Evolutionary conservation across 2,329 filamentous ascomycete species (phyloP), one percentile per base, ranked within the genome.

Genomic region (Colletotrichum sp.): DNA sequence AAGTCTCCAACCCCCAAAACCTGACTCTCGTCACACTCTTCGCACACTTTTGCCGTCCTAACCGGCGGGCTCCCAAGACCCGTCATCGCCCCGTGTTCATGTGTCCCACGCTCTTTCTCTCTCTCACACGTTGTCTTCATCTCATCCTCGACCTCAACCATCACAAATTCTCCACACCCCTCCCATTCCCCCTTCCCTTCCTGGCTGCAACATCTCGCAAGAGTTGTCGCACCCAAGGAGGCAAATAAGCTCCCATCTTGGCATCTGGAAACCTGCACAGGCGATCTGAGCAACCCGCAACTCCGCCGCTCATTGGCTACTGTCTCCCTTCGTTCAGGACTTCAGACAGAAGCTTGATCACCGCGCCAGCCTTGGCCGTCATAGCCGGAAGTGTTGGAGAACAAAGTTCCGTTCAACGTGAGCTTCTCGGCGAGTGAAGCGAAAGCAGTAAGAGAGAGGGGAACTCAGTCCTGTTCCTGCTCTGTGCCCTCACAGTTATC

Each of bases 221-320:
- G 58, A 73, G 13, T 73, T 68, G 69, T 59, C 63, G 62, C 69
- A 52, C 56, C 58, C 21, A 28, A 56, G 43, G 34, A 66, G 63
- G 32, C 21, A 68, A 62, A 55, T 72, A 72, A 75, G 73, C 69
- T 75, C 56, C 69, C 69, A 67, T 73, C 69, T 73, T 73, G 73
- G 73, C 73, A 75, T 75, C 73, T 58, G 63, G 63, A 72, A 67
- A 58, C 62, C 28, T 48, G 69, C 43, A 28, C 62, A 28, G 26
- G 56, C 38, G 62, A 66, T 73, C 73, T 59, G 69, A 73, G 69
- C 69, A 43, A 30, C n/a, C 36, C 48, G 43, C 2, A 4, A 10
- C 43, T 7, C 34, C n/a, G 8, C 7, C 38, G n/a, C 21, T 73
- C 63, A 73, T 75, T 75, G 69, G 69, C 26, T 21, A 4, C 43